Evolutionary conservation across 2,329 filamentous ascomycete species (phyloP), one percentile per base, ranked within the genome.

Genomic region (Trichophaea hybrida): DNA sequence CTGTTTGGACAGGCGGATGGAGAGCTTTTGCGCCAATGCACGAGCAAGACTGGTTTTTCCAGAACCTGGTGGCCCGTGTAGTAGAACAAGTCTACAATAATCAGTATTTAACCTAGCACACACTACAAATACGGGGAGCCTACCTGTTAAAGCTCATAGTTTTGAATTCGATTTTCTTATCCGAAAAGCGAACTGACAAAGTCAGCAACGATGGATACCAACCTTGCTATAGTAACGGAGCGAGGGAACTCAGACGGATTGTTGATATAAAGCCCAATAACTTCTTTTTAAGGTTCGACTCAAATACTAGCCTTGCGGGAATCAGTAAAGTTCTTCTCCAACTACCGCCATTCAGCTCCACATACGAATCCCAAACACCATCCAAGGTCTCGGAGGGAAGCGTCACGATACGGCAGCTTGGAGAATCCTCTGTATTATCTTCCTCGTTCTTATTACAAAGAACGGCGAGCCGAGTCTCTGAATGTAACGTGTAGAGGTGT

Each of bases 11-110:
- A 67, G 62, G 7, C 67, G 61, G 46, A 68, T 67, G 13, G 67
- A 66, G n/a, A 68, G 58, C 50, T 69, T 69, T 38, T 69, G 66
- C 31, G 67, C 66, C 15, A 69, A 59, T 34, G 67, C 65, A 13
- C 55, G 40, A 43, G 24, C 67, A 10, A 68, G 60, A 37, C 62
- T 65, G 5, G 66, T 69, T 61, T 69, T 68, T 4, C 67, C 67
- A 38, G 62, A 66, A 8, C 67, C 67, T 34, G 66, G 65, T 44
- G 64, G 60, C 1, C 66, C 66, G 61, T 68, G 61, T 17, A 69
- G 60, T 1, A 68, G 58, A 33, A 69, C 63, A 10, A 66, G 33
- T 40, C 24, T 24, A 24, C n/a, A n/a, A n/a, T n/a, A n/a, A n/a
- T n/a, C n/a, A n/a, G n/a, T n/a, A n/a, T n/a, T n/a, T n/a, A n/a